Base-by-base conservation (phyloP, 2,329 filamentous ascomycete species). In the Phyllachora maydis region DNA sequence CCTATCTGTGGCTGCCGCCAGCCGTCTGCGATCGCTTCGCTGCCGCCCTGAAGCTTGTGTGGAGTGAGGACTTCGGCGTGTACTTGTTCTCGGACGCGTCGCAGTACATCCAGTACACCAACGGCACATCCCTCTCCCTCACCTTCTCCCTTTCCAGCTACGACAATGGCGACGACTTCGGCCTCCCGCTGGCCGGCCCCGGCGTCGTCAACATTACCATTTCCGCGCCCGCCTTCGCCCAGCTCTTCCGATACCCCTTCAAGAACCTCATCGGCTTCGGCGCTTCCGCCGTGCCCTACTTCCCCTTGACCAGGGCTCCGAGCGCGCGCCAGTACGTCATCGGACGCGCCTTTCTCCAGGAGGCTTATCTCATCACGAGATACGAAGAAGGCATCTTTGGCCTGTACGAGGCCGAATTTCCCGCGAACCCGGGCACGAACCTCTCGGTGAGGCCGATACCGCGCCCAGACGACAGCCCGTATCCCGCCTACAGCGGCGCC, bases 331-430 rank as follows among this genome's bases (percentile, higher is more conserved):
- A 65, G 31, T 59, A 65, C 40, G 59, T 71, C 8, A 55, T 79
- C 17, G 74, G 74, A 6, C 57, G 71, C 16, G 59, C 64, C 0
- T 78, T 79, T 32, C 46, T 81, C 25, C 74, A 79, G 38, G 72
- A 79, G 42, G 60, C 71, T 2, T 68, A 68, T 29, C 41, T 68
- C 5, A 52, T 64, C 16, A 63, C 56, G 14, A 56, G 56, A 31
- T 69, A 65, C 35, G 64, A 68, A 29, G 50, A 50, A 17, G 48
- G 42, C 10, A 40, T 41, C 8, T 68, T 65, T 37, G 60, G 59
- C 1, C 35, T 73, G 13, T 54, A 66, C 26, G 59, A 67, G 33
- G 64, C 65, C 7, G 35, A 36, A 23, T 60, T 65, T 35, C 55
- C 65, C n/a, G 32, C 47, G 22, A 38, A 52, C 8, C 46, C 53